Conservation (phyloP, 2,329 filamentous ascomycete species). For the Triangularia verruculosa region DNA sequence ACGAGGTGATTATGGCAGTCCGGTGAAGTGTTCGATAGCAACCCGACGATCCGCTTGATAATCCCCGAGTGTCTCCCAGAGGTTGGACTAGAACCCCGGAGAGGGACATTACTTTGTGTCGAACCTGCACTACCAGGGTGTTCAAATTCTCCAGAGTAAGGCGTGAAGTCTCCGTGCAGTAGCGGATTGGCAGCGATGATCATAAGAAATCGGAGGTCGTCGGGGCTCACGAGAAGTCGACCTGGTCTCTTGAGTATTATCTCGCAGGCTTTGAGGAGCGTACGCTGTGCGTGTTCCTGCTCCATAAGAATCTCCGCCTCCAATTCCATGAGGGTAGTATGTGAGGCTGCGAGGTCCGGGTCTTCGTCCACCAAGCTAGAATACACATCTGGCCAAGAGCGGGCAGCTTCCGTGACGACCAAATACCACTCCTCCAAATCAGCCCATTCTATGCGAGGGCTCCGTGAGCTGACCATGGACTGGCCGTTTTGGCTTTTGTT, state of each 20-base stretch:
- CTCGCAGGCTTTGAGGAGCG: slow-evolving; percentile 75
- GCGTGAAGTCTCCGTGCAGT: slow-evolving; percentile 49
- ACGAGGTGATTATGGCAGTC: slow-evolving; percentile 75
- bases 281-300: slow-evolving; percentile 65
- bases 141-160: slow-evolving; percentile 42
- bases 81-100: slow-evolving; percentile 40
- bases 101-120: slow-evolving; percentile 16
- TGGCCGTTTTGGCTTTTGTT: slow-evolving; percentile 34
- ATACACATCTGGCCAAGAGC: slow-evolving; percentile 62
- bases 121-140: slow-evolving; percentile 26
- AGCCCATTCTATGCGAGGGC: slow-evolving; percentile 72
- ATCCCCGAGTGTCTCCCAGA: slow-evolving; percentile 75
- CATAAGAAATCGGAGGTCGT: slow-evolving; percentile 73
- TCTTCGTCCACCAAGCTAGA: slow-evolving; percentile 46
- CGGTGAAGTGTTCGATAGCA: slow-evolving; percentile 71
- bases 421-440: slow-evolving; percentile 72
- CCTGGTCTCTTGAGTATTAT: slow-evolving; percentile 76
- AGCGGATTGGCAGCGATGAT: slow-evolving; percentile 78
- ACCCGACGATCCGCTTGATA: slow-evolving; percentile 77
- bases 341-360: slow-evolving; percentile 31
- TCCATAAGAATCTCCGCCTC: slow-evolving; percentile 52
- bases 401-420: slow-evolving; percentile 64
- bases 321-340: slow-evolving; percentile 41
- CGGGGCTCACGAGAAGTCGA: slow-evolving; percentile 62
- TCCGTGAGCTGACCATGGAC: slow-evolving; percentile 53